Evolutionary conservation across 2,329 filamentous ascomycete species (phyloP).

Genomic region (Paracorniculantispora psalliotae): DNA sequence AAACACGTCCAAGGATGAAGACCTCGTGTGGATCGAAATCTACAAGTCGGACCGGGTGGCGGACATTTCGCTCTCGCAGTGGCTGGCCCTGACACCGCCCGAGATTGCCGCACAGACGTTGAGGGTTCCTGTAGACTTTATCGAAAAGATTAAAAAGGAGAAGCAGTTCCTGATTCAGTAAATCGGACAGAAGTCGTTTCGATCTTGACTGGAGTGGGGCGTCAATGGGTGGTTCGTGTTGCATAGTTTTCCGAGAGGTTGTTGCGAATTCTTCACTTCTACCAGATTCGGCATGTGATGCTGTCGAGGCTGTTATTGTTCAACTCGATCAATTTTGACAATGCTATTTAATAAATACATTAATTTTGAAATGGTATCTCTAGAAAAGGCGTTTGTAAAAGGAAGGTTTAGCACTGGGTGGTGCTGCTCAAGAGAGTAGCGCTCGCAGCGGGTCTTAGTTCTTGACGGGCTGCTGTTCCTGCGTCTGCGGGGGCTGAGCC

Average conservation of each 20-base stretch:
- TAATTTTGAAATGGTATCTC: neutral
- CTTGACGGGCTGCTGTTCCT: neutral
- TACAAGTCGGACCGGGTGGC: slow-evolving; percentile 64
- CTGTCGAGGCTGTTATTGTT: neutral
- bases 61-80: slow-evolving; percentile 63
- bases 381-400: no score
- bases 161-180: slow-evolving; percentile 49
- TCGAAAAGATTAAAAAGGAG: slow-evolving; percentile 55
- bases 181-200: neutral
- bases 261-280: neutral
- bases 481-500: neutral
- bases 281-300: neutral
- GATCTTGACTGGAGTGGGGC: neutral
- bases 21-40: slow-evolving; percentile 63
- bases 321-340: no score
- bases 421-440: no score
- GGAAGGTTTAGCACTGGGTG: no score
- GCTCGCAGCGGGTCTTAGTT: no score
- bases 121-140: slow-evolving; percentile 53
- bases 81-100: slow-evolving; percentile 62
- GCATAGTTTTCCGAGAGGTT: neutral
- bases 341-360: neutral
- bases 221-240: neutral
- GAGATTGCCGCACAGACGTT: slow-evolving; percentile 57
- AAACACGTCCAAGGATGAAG: slow-evolving; percentile 59